These are phyloP conservation scores for Fusarium abutilonis DNA, from an alignment of 2,329 filamentous ascomycete genomes.

Conservation along the genomic window DNA sequence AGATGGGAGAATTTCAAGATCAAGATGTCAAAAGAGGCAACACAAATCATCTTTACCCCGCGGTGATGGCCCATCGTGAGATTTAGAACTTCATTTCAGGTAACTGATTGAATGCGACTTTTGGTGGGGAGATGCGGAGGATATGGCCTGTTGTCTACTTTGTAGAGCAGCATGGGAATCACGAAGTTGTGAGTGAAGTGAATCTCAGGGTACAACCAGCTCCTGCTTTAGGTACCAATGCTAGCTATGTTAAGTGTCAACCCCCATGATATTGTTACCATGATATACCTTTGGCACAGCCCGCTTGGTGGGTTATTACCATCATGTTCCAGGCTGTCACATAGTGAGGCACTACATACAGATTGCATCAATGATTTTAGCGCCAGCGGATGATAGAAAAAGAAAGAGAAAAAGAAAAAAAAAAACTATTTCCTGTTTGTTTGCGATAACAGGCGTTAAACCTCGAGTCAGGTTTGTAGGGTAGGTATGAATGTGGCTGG, in stretches of 20 bases:
- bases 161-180: conserved; percentile 4
- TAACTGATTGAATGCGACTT: conserved; percentile 16
- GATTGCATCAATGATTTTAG: too few species aligned
- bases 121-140: conserved; percentile 23
- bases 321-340: background rate
- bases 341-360: too few species aligned
- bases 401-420: too few species aligned
- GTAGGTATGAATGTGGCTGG: conserved; percentile 30
- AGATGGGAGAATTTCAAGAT: conserved; percentile 23
- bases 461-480: background rate
- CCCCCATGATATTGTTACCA: conserved; percentile 15
- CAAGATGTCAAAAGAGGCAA: conserved; percentile 17
- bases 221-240: background rate
- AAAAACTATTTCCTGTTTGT: too few species aligned
- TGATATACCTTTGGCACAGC: background rate
- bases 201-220: conserved; percentile 5
- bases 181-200: background rate
- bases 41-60: conserved; percentile 4
- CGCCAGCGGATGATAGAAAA: too few species aligned
- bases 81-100: conserved; percentile 8
- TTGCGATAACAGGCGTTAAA: background rate
- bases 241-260: conserved; percentile 1
- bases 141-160: conserved; percentile 31
- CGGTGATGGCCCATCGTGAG: conserved; percentile 13
- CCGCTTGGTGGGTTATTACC: background rate